Conservation (phyloP, 768 basidiomycete genomes). For the Hygrophoropsis aurantiaca region DNA sequence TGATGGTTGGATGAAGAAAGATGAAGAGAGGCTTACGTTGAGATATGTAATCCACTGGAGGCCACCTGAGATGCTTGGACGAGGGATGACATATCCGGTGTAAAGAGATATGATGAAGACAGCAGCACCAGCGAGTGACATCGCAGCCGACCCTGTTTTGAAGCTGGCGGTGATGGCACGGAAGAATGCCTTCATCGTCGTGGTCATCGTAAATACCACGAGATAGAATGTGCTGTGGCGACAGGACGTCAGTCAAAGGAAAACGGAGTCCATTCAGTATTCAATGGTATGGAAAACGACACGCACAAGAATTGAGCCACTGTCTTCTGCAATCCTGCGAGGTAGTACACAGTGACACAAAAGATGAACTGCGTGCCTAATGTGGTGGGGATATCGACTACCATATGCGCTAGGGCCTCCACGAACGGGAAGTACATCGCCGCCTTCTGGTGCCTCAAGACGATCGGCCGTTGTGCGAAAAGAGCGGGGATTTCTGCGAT, state of each 20-base stretch:
- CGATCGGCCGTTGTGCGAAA: constrained; percentile 59
- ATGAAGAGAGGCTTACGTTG: constrained; percentile 31
- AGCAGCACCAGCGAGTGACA: constrained; percentile 29
- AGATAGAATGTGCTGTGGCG: constrained; percentile 57
- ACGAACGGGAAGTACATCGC: constrained; percentile 64
- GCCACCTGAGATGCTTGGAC: constrained; percentile 3
- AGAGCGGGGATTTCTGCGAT: constrained; percentile 55
- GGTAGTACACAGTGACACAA: constrained; percentile 14
- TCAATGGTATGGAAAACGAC: constrained; percentile 26
- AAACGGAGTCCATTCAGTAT: too few species aligned
- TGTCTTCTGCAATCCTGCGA: constrained; percentile 17
- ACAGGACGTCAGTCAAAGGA: constrained; percentile 40
- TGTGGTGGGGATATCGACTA: constrained; percentile 63
- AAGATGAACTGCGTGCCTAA: constrained; percentile 36
- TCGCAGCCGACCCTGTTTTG: constrained; percentile 50
- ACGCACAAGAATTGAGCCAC: constrained; percentile 18
- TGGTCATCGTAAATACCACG: constrained; percentile 48
- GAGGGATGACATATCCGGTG: constrained; percentile 39
- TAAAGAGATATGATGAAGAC: constrained; percentile 41
- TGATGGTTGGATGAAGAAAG: constrained; percentile 33
- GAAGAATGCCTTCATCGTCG: constrained; percentile 78
- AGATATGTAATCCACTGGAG: constrained; percentile 18
- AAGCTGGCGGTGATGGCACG: constrained; percentile 59
- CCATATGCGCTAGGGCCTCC: constrained; percentile 54
- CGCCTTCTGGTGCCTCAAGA: constrained; percentile 54